Conservation (phyloP, 192 early-diverging fungal genomes). For the Coemansia sp. region DNA sequence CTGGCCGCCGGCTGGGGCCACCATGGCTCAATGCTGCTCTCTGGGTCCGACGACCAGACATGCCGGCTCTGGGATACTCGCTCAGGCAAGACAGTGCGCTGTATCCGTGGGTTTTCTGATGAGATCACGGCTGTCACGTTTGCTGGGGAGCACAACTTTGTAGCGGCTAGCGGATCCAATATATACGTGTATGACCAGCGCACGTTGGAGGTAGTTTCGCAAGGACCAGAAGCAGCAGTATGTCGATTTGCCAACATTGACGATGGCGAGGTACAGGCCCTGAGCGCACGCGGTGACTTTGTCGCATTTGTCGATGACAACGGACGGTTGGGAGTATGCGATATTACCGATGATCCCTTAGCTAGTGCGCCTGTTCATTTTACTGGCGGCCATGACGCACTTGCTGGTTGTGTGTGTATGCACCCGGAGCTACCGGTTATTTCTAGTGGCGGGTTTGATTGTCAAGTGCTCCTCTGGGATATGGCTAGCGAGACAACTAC, state of each 20-base stretch:
- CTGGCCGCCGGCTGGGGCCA: conserved; percentile 26
- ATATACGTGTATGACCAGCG: conserved; percentile 41
- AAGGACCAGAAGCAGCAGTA: background rate
- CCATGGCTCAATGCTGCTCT: conserved; percentile 24
- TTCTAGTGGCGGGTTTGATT: conserved; percentile 46
- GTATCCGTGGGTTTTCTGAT: conserved; percentile 19
- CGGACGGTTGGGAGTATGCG: conserved; percentile 25
- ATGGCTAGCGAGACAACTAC: conserved; percentile 27
- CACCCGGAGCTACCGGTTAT: conserved; percentile 30
- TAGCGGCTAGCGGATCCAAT: conserved; percentile 16
- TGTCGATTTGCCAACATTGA: conserved; percentile 4
- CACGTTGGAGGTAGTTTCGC: background rate
- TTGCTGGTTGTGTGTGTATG: conserved; percentile 42
- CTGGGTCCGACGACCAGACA: conserved; percentile 47
- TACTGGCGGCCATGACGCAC: conserved; percentile 22
- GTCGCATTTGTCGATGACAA: conserved; percentile 48
- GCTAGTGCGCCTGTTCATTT: conserved; percentile 1
- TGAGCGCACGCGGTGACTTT: conserved; percentile 50
- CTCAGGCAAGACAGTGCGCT: conserved; percentile 9
- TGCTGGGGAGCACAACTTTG: conserved; percentile 25
- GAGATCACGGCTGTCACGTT: conserved; percentile 27
- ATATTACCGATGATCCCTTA: conserved; percentile 25
- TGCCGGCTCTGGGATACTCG: conserved; percentile 44
- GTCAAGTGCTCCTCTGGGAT: conserved; percentile 43
- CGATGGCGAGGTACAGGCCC: conserved; percentile 29